Base-by-base conservation (phyloP, 2,329 filamentous ascomycete species). In the Colletotrichum plurivorum region DNA sequence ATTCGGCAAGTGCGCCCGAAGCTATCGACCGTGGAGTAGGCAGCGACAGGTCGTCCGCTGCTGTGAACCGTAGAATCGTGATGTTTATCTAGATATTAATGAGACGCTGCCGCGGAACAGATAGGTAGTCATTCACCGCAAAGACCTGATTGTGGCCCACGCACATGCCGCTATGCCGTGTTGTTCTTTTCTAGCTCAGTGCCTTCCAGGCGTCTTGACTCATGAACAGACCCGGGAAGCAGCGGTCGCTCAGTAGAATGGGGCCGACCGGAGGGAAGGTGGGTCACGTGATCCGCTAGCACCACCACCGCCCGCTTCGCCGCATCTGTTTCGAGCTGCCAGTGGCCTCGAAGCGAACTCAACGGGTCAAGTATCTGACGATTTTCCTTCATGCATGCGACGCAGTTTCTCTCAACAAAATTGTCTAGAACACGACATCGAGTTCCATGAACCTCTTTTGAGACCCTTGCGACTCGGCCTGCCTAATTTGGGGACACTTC, bases 361-460 rank as follows among this genome's bases (percentile, higher is more conserved):
- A 63, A 39, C 58, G 64, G 64, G 64, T 66, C 62, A 66, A 52
- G 55, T 66, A 66, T 66, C 51, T 69, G 62, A 52, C 66, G 62
- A 51, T 65, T 45, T 49, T 41, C 51, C 55, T 52, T 66, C 45
- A 55, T 60, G 22, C 66, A 49, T 65, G 43, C 45, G 43, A 59
- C 49, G 45, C 51, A 60, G 49, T 55, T 27, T 65, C 49, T 25
- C 43, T 45, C 61, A 51, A 69, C 66, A 51, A 13, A 56, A 45
- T 52, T 59, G 54, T 60, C 62, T 66, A 49, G 62, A 60, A 69
- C 62, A 56, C 45, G 55, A 69, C 43, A 27, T n/a, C 31, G n/a
- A 48, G 43, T 60, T 36, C 49, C 51, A 66, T 69, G 49, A 62
- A 60, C 49, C 48, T 60, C 22, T 36, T n/a, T 48, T 13, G 43